Base-by-base conservation (phyloP, 805 yeast species). In the Ascoidea rubescens region DNA sequence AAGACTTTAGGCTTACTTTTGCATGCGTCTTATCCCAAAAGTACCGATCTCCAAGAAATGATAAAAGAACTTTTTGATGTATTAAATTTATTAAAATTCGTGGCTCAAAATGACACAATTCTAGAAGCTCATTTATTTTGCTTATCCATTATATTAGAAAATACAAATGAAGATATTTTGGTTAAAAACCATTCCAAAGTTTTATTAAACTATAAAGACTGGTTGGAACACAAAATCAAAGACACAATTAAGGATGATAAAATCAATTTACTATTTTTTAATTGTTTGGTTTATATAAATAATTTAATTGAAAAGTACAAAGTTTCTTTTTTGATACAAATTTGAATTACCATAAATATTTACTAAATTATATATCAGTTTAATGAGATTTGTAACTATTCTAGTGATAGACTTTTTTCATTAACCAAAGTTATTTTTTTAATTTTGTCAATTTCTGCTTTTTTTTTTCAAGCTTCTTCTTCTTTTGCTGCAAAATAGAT, bases 401-500 rank as follows among this genome's bases (percentile, higher is more conserved):
- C 28, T 21, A 21, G 28, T 21, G 28, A 21, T 21, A 21, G 28
- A 21, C 28, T 21, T 21, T 21, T 21, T 21, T 21, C 28, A 21
- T 21, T 21, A 21, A 3, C 28, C 28, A 21, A 21, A 21, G 2
- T 21, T 21, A 21, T 21, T 21, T 21, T 21, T 21, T 21, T 21
- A 21, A 21, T 21, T 21, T 21, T 21, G 66, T 66, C 55, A 74
- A 59, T 63, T 73, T 71, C 49, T 66, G 62, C 65, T 82, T 80
- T 60, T 80, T 74, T 75, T 84, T 82, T 50, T 78, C 81, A 52
- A 88, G 70, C 64, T 78, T 80, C 68, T 78, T 78, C 68, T 75
- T 82, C 79, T 85, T 85, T 67, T 77, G 75, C 61, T 77, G 72
- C 65, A 86, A 72, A 51, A 74, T 77, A 53, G 83, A 84, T 62